phyloP scores from a whole-genome alignment of 2,329 filamentous ascomycete genomes.

The Fusarium torulosum region DNA sequence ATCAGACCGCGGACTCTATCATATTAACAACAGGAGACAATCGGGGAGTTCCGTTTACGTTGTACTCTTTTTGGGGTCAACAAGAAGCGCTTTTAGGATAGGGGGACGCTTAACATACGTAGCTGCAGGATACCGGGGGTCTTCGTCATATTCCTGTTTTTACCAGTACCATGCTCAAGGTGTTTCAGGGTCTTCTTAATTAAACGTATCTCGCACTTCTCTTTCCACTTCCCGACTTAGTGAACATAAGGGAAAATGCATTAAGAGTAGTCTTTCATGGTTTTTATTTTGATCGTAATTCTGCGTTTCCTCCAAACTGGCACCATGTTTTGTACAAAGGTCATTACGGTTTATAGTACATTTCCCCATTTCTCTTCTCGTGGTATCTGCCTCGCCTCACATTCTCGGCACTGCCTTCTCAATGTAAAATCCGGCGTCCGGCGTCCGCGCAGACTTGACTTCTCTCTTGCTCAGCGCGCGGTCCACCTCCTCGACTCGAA shows the following conservation, averaged over 20 bases:
- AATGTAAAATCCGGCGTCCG: conserved; percentile 83
- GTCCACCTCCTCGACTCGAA: conserved; percentile 83
- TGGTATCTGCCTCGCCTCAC: conserved; percentile 14
- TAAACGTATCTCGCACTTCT: not conserved
- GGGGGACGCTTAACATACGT: conserved; percentile 10
- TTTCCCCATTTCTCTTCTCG: conserved; percentile 3
- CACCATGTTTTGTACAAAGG: conserved; percentile 44
- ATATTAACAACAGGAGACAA: not conserved
- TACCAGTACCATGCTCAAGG: conserved; percentile 16
- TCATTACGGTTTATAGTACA: conserved; percentile 52
- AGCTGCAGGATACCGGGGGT: conserved; percentile 41
- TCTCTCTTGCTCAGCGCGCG: conserved; percentile 72
- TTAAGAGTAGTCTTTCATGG: conserved; percentile 7
- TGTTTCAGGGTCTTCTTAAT: conserved; percentile 10
- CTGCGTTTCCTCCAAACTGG: conserved; percentile 11
- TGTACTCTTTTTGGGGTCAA: conserved; percentile 14
- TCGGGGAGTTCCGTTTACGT: not conserved
- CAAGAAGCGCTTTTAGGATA: conserved; percentile 19
- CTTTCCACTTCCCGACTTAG: not conserved
- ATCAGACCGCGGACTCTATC: not conserved
- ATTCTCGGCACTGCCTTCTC: conserved; percentile 66
- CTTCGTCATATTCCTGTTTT: conserved; percentile 28
- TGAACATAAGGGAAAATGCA: not conserved
- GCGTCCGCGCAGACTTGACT: conserved; percentile 77
- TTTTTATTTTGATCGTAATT: conserved; percentile 25